These are phyloP conservation scores for Clarireedia homoeocarpa DNA, from an alignment of 2,329 filamentous ascomycete genomes.

Conservation along the genomic window DNA sequence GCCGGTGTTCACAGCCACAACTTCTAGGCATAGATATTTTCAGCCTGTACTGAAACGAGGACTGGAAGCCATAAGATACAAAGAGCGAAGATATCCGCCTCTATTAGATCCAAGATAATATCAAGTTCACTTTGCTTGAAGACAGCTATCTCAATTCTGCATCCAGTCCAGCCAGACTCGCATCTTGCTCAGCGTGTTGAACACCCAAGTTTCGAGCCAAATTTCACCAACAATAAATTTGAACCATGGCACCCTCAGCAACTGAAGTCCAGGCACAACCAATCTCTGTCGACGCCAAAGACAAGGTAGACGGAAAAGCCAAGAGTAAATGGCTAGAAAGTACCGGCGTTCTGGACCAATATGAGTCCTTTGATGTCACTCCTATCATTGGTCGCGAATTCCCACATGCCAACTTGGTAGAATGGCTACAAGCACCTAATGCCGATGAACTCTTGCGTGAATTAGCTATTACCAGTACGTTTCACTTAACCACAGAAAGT, in stretches of 20 bases:
- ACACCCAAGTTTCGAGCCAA: neutral
- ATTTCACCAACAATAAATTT: neutral
- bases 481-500: neutral
- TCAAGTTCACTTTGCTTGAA: constrained; percentile 14
- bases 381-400: constrained; percentile 42
- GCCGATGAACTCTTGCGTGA: constrained; percentile 41
- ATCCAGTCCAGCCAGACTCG: neutral
- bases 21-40: no score
- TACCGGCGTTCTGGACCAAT: constrained; percentile 24
- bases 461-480: constrained; percentile 38
- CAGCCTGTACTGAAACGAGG: no score
- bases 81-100: neutral
- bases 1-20: no score
- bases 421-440: constrained; percentile 40
- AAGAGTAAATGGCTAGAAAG: constrained; percentile 22
- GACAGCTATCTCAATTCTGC: constrained; percentile 11
- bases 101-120: constrained; percentile 8
- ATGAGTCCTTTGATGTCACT: constrained; percentile 33
- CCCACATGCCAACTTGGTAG: constrained; percentile 33
- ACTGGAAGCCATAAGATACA: neutral
- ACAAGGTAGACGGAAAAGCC: constrained; percentile 6
- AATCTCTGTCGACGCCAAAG: constrained; percentile 2
- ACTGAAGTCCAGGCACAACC: constrained; percentile 11
- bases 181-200: neutral
- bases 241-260: constrained; percentile 18